These are phyloP conservation scores for Umbelopsis sp. DNA, from an alignment of 192 early-diverging fungal genomes.

Conservation along the genomic window DNA sequence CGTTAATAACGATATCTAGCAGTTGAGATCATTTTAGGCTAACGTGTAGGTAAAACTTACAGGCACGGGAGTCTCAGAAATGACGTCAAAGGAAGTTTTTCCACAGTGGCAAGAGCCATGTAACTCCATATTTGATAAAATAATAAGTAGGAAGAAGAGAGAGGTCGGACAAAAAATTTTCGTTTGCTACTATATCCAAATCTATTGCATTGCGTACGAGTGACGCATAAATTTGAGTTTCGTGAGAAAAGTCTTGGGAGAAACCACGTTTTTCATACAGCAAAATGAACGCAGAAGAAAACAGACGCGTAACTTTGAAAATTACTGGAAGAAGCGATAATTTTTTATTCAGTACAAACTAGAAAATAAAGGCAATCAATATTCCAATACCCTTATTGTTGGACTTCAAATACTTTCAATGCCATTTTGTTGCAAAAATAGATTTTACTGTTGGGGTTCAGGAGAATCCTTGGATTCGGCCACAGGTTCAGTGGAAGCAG, in stretches of 20 bases:
- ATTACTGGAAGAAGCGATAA: not conserved
- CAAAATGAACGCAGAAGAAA: too few relatives aligned
- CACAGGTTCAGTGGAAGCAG: not conserved
- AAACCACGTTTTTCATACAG: too few relatives aligned
- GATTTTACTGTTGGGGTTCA: not conserved
- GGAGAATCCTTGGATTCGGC: not conserved
- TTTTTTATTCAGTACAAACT: not conserved
- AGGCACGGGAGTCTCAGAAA: slow-evolving; percentile 52
- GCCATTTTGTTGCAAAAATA: too few relatives aligned
- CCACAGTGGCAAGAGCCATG: slow-evolving; percentile 68
- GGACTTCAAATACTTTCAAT: not conserved
- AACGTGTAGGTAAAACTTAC: slow-evolving; percentile 21
- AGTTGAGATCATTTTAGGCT: not conserved
- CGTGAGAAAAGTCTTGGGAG: too few relatives aligned
- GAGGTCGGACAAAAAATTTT: not conserved
- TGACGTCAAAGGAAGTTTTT: slow-evolving; percentile 52
- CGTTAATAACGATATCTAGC: not conserved
- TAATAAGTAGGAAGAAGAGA: not conserved
- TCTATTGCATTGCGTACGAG: too few relatives aligned
- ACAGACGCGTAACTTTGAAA: too few relatives aligned
- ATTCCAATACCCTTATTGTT: not conserved
- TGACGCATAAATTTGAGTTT: too few relatives aligned
- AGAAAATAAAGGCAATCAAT: not conserved
- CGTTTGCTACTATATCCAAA: too few relatives aligned
- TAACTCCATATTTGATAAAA: slow-evolving; percentile 38